Evolutionary conservation across 805 yeast species (phyloP).

Genomic region (Torulaspora quercuum): DNA sequence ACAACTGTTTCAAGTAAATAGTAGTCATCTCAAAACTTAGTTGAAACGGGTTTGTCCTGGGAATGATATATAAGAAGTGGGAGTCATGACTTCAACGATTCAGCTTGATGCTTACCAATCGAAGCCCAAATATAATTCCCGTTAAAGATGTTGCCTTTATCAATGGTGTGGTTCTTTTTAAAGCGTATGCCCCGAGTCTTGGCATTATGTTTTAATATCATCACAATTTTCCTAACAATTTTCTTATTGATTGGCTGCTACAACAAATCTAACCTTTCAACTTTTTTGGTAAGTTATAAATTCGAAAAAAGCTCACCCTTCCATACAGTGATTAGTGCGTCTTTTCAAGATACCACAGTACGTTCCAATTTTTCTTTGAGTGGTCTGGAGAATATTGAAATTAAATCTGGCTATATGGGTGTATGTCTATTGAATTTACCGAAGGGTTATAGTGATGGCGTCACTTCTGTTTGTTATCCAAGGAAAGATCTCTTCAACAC

Average conservation of each 20-base stretch:
- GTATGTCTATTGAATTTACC: conserved; percentile 47
- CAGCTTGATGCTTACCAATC: no score
- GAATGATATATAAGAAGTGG: no score
- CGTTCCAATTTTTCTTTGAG: conserved; percentile 21
- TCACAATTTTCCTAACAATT: conserved; percentile 48
- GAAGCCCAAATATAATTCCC: no score
- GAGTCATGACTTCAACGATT: no score
- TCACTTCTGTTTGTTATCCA: conserved; percentile 28
- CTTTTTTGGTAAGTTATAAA: conserved; percentile 47
- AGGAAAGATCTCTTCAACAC: conserved; percentile 25
- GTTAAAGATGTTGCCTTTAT: conserved; percentile 11
- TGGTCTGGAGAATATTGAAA: conserved; percentile 41
- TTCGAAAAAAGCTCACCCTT: conserved; percentile 48
- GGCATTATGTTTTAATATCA: conserved; percentile 42
- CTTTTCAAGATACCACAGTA: conserved; percentile 35
- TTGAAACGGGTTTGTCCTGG: conserved; percentile 1
- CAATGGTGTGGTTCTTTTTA: conserved; percentile 28
- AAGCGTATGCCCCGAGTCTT: conserved; percentile 44
- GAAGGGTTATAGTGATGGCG: conserved; percentile 11
- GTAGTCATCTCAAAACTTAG: no score
- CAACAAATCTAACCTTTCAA: conserved; percentile 43
- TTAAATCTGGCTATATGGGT: conserved; percentile 55
- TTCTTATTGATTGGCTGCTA: conserved; percentile 58
- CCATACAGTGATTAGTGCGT: conserved; percentile 40
- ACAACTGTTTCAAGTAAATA: no score